Conservation (phyloP, 345 rosid genomes). For the Euphorbia lathyris region DNA sequence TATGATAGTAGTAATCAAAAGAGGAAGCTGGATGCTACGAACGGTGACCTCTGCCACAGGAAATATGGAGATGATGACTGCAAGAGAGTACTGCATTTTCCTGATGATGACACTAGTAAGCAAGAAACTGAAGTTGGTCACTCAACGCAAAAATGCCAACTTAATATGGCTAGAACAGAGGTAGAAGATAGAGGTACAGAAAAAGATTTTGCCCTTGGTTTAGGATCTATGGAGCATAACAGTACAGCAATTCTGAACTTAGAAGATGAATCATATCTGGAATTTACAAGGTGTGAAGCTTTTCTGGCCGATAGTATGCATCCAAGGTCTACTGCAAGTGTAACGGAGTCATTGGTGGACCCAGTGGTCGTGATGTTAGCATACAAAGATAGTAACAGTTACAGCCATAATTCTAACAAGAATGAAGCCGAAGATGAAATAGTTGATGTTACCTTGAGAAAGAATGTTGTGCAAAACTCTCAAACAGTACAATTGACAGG, state of each 20-base stretch:
- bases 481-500: neutral
- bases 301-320: conserved; percentile 9
- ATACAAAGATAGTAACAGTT: neutral
- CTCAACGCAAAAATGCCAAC: too few relatives aligned
- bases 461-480: neutral
- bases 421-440: neutral
- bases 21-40: neutral
- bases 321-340: neutral
- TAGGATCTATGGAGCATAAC: neutral
- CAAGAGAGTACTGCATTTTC: too few relatives aligned
- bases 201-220: neutral
- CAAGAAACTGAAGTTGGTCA: too few relatives aligned
- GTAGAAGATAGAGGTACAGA: neutral
- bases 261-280: neutral
- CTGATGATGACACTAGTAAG: too few relatives aligned
- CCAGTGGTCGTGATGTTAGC: neutral
- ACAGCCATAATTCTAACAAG: neutral
- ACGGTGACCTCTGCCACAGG: too few relatives aligned
- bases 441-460: neutral
- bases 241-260: neutral
- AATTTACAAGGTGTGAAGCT: conserved; percentile 2
- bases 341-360: neutral
- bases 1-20: conserved; percentile 8
- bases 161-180: too few relatives aligned
- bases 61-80: too few relatives aligned